These are phyloP conservation scores for Stachybotrys echinatus DNA, from an alignment of 2,329 filamentous ascomycete species.

Conservation along the genomic window DNA sequence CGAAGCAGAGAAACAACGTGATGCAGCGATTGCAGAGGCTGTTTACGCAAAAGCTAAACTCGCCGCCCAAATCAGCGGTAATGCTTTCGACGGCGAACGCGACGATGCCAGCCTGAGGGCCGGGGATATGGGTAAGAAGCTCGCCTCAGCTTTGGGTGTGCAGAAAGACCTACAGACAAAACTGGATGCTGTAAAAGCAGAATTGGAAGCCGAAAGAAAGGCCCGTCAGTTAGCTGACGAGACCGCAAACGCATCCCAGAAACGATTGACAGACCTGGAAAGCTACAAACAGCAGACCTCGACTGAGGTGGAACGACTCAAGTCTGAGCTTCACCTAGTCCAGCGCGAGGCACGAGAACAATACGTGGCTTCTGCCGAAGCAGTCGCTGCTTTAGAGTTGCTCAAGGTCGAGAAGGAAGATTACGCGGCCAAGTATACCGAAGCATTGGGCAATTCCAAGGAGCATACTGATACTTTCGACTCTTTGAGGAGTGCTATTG, in stretches of 20 bases:
- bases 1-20: constrained; percentile 89
- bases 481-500: constrained; percentile 71
- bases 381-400: constrained; percentile 67
- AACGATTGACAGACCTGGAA: constrained; percentile 79
- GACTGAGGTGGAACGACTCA: constrained; percentile 78
- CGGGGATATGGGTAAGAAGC: constrained; percentile 71
- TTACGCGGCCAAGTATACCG: constrained; percentile 62
- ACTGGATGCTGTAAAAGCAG: constrained; percentile 61
- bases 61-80: constrained; percentile 67
- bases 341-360: constrained; percentile 79
- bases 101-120: constrained; percentile 51
- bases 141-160: constrained; percentile 73
- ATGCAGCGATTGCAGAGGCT: constrained; percentile 90
- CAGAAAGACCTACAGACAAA: constrained; percentile 79
- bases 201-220: constrained; percentile 75
- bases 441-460: constrained; percentile 59
- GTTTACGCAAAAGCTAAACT: constrained; percentile 92
- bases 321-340: constrained; percentile 75
- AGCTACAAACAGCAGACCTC: constrained; percentile 76
- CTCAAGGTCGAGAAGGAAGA: constrained; percentile 85
- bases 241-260: constrained; percentile 74
- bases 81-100: constrained; percentile 55
- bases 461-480: constrained; percentile 68
- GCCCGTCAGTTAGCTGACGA: constrained; percentile 85
- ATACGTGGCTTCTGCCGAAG: constrained; percentile 70